Base-by-base conservation (phyloP, 257 asterid species). In the Phtheirospermum japonicum region DNA sequence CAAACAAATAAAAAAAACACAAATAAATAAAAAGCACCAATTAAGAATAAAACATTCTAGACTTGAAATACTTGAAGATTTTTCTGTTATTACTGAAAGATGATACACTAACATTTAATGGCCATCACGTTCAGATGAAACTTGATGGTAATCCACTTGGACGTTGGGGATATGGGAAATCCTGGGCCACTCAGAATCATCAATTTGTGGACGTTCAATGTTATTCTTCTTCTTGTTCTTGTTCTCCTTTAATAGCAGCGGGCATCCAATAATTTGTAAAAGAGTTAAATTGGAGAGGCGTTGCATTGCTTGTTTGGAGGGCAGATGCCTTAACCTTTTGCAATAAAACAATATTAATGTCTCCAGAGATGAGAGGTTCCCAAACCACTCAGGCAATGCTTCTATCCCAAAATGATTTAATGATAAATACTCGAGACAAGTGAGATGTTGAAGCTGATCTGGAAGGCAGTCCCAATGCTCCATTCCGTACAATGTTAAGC, bases 171-270 rank as follows among this genome's bases (percentile, higher is more conserved):
- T 39, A 23, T 65, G 55, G 30, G 55, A 65, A 53, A 65, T 65
- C 55, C 52, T 40, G 28, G 63, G 20, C 70, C 70, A 54, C 70
- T 54, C 33, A 7, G 70, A 55, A 65, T 65, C 53, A 55, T 26
- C 43, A 37, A 23, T 23, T 23, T 23, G 28, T 23, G 28, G 9
- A 28, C 0, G 13, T 34, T 34, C 11, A 55, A n/a, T n/a, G n/a
- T n/a, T n/a, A 1, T 17, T 6, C 0, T 13, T 11, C 0, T 9
- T 18, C 2, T 5, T 43, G 23, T 31, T 40, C 36, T 42, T 2
- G 43, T 28, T 4, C 3, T 23, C 28, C 1, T 23, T 23, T 23
- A 23, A 23, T 11, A 66, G 32, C 6, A 28, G 20, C 2, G 56
- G 61, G 34, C 70, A 53, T 5, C 12, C 7, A 0, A 2, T 0